These are phyloP conservation scores for Angomonas desouzai DNA, from an alignment of 208 protist species.

Conservation along the genomic window DNA sequence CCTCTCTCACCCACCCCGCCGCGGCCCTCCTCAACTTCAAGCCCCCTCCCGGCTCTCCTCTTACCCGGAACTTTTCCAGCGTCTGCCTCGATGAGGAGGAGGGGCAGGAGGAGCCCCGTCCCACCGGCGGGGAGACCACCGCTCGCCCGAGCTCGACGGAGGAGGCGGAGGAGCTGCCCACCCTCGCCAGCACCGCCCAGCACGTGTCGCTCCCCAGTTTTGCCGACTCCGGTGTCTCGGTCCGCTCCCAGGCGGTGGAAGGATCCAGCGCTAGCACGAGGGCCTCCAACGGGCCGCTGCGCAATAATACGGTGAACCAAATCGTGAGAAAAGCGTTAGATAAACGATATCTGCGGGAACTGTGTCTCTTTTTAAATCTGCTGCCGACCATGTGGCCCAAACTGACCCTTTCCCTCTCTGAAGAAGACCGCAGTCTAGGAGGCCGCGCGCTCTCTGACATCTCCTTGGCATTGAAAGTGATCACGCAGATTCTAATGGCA, in stretches of 20 bases:
- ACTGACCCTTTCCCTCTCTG: constrained; percentile 32
- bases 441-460: constrained; percentile 54
- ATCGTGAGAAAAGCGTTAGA: constrained; percentile 39
- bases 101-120: constrained; percentile 3
- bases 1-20: constrained; percentile 34
- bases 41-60: constrained; percentile 13
- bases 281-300: not conserved
- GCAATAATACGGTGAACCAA: constrained; percentile 3
- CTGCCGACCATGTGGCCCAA: constrained; percentile 59
- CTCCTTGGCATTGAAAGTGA: constrained; percentile 52
- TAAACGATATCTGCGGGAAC: constrained; percentile 59
- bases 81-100: constrained; percentile 12
- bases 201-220: not conserved
- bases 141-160: not conserved
- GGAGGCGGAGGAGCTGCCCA: not conserved
- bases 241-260: not conserved
- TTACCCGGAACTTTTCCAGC: not conserved
- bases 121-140: not conserved
- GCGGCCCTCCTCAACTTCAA: constrained; percentile 25
- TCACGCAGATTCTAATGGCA: constrained; percentile 76
- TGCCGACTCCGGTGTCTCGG: not conserved
- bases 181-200: not conserved
- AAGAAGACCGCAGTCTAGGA: constrained; percentile 47
- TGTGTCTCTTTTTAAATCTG: constrained; percentile 53
- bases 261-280: not conserved